Conservation (phyloP, 1,284 basidiomycete genomes). For the Sporisorium exsertum region DNA sequence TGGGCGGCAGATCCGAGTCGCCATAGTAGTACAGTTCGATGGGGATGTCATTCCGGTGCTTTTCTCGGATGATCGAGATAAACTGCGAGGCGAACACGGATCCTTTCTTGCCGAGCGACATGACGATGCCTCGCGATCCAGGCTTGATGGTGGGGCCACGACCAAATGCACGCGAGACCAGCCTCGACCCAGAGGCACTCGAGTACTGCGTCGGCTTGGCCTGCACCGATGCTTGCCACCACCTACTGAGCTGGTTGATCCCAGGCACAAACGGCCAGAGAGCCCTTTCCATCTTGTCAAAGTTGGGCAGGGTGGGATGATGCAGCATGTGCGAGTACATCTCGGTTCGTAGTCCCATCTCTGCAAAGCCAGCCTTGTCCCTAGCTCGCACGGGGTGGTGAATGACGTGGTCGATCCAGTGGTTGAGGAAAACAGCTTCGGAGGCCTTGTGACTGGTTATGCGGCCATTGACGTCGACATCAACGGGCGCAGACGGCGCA, state of each 20-base stretch:
- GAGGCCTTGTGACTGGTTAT: slow-evolving; percentile 18
- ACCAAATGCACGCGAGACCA: slow-evolving; percentile 26
- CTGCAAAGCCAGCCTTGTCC: slow-evolving; percentile 48
- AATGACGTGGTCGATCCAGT: slow-evolving; percentile 48
- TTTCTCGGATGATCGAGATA: slow-evolving; percentile 47
- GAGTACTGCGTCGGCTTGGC: slow-evolving; percentile 26
- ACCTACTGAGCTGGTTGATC: slow-evolving; percentile 45
- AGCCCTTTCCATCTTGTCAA: slow-evolving; percentile 49
- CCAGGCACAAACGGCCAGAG: slow-evolving; percentile 53
- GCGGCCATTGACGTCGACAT: slow-evolving; percentile 29
- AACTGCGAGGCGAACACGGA: slow-evolving; percentile 49
- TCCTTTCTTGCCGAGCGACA: slow-evolving; percentile 49
- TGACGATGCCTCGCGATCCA: slow-evolving; percentile 44
- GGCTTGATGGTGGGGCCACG: background rate
- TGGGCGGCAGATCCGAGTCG: slow-evolving; percentile 48
- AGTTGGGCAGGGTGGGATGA: slow-evolving; percentile 38
- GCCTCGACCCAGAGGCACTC: background rate
- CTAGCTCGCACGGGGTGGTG: slow-evolving; percentile 44
- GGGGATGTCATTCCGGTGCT: slow-evolving; percentile 45
- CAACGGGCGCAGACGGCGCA: slow-evolving; percentile 9
- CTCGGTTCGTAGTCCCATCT: slow-evolving; percentile 51
- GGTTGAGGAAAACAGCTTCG: slow-evolving; percentile 44
- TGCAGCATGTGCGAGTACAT: slow-evolving; percentile 53
- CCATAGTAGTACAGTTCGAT: slow-evolving; percentile 58
- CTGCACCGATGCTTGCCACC: slow-evolving; percentile 43